Base-by-base conservation (phyloP, 306 rosid species). In the Cucurbita pepo region DNA sequence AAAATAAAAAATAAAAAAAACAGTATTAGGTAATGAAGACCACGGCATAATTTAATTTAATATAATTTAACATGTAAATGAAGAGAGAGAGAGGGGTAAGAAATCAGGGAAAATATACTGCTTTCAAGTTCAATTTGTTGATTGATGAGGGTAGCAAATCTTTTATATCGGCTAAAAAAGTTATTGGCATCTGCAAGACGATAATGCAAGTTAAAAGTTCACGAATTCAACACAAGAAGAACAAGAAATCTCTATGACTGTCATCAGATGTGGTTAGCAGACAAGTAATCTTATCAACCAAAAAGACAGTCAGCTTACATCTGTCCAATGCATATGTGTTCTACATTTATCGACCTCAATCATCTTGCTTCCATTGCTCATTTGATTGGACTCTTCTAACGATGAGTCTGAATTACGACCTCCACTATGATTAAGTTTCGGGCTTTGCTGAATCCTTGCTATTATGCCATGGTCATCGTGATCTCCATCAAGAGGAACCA, bases 101-200 rank as follows among this genome's bases (percentile, higher is more conserved):
- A 13, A 47, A 25, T 72, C 38, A 45, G 10, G 21, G 54, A 13
- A 48, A 75, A 72, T 73, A 56, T 87, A 94, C 99, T 78, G 55
- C 76, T 78, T 78, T 81, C 61, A 83, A 70, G 81, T 82, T 88
- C 76, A 94, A 83, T 74, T 81, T 78, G 44, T 82, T 78, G 69
- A 83, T 77, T 45, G 81, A 84, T n/a, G 86, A 86, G 75, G 91
- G 83, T 67, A 86, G 86, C 82, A 87, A 77, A 71, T 85, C 86
- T 19, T 77, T 77, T 34, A 88, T 71, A 75, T 84, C 80, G 22
- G 76, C 77, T 18, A 81, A 77, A 76, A 94, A 82, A 5, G 80
- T 82, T 36, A n/a, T 62, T 56, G 84, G 77, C 83, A 88, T 63
- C 97, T 91, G 88, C 89, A 85, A 71, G 77, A 78, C 43, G 74